Percentiles rank a stretch among this genome's conserved stretches.
These are phyloP conservation scores for Pseudognaphalium luteoalbum DNA, from an alignment of 129 eudicot species.

Conservation along the genomic window DNA sequence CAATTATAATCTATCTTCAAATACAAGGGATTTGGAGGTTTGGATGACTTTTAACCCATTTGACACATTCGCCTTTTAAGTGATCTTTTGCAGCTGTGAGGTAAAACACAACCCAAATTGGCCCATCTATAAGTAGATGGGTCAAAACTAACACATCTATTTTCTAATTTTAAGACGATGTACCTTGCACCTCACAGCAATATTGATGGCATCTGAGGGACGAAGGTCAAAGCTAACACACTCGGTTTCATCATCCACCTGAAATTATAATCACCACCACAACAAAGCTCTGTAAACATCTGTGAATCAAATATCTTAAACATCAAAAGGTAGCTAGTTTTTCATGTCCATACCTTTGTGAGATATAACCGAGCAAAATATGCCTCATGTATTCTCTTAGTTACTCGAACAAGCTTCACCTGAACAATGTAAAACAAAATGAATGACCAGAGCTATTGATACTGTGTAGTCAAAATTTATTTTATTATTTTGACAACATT, in stretches of 20 bases:
- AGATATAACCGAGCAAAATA: constrained; percentile 81
- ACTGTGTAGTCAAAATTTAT: background rate
- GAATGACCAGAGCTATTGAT: background rate
- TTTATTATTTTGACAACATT: no score
- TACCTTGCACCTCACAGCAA: constrained; percentile 97
- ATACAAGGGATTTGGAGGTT: background rate
- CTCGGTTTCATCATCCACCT: constrained; percentile 76
- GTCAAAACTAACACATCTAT: background rate
- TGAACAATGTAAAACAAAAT: constrained; percentile 28
- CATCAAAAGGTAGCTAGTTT: background rate
- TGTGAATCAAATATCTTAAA: background rate
- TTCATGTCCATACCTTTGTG: constrained; percentile 53
- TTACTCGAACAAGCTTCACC: constrained; percentile 94
- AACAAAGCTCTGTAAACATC: background rate
- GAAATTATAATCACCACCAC: constrained; percentile 28
- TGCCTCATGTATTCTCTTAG: constrained; percentile 84
- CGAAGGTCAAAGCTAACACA: constrained; percentile 71
- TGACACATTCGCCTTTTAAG: background rate
- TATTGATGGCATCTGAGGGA: constrained; percentile 93
- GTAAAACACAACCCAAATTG: background rate
- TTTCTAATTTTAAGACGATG: background rate
- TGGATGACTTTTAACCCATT: background rate
- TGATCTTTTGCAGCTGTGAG: background rate
- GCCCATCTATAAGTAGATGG: background rate
- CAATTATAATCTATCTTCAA: background rate